Evolutionary conservation across 176 grass and related monocot genomes (phyloP).

Genomic region (Hyparrhenia diplandra): DNA sequence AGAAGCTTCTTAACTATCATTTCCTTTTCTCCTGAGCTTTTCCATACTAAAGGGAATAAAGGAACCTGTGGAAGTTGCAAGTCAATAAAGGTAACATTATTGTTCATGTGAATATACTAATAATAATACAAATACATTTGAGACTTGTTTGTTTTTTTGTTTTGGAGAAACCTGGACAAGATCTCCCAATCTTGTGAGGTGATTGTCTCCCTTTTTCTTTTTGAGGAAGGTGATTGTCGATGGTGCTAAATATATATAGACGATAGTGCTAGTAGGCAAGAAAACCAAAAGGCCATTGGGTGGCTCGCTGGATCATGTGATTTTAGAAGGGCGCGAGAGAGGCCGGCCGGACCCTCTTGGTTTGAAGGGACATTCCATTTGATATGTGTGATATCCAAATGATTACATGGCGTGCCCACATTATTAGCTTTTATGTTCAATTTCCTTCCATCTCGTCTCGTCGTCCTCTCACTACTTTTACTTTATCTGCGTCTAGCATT

Average conservation of each 20-base stretch:
- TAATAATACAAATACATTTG: not conserved
- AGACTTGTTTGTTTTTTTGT: constrained; percentile 26
- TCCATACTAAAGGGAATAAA: not conserved
- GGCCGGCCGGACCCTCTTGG: not conserved
- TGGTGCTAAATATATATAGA: not conserved
- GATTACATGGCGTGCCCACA: constrained; percentile 33
- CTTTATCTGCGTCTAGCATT: constrained; percentile 11
- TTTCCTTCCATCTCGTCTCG: constrained; percentile 14
- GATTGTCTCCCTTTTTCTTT: not conserved
- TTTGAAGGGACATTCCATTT: constrained; percentile 20
- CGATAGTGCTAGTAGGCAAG: constrained; percentile 1
- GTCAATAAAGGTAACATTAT: not conserved
- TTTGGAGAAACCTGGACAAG: constrained; percentile 18
- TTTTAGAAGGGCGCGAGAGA: constrained; percentile 14
- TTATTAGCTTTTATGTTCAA: not conserved
- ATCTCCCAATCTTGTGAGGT: constrained; percentile 26
- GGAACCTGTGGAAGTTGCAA: not conserved
- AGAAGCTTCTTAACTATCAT: not conserved
- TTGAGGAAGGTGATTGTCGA: not conserved
- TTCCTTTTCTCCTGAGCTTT: constrained; percentile 12
- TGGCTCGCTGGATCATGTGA: constrained; percentile 25
- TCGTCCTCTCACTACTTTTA: not conserved
- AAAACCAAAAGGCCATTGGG: constrained; percentile 16
- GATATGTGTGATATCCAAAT: constrained; percentile 41
- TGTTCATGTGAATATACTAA: constrained; percentile 8